These are phyloP conservation scores for Lactarius vividus DNA, from an alignment of 768 basidiomycete species.

Conservation along the genomic window DNA sequence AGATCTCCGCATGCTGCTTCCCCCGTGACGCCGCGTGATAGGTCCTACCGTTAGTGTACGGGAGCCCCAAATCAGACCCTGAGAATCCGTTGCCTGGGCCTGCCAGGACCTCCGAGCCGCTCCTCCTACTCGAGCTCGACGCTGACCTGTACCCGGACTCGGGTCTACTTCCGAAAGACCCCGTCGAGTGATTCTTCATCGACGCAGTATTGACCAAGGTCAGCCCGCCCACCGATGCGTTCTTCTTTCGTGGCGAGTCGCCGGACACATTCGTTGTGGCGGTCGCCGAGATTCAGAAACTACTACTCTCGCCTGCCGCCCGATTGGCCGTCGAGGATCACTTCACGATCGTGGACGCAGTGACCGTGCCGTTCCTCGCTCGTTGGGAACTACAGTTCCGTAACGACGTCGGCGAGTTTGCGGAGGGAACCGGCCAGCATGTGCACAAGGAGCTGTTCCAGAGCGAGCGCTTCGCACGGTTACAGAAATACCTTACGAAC, in stretches of 20 bases:
- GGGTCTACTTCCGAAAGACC: constrained; percentile 49
- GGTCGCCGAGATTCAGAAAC: constrained; percentile 45
- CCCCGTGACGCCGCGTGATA: constrained; percentile 22
- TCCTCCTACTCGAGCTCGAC: constrained; percentile 59
- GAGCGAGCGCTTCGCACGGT: constrained; percentile 44
- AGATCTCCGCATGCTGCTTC: too few species aligned
- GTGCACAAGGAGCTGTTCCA: constrained; percentile 40
- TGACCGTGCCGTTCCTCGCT: constrained; percentile 55
- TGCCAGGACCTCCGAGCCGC: constrained; percentile 56
- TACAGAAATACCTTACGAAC: constrained; percentile 44
- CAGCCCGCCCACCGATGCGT: constrained; percentile 36
- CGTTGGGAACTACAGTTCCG: constrained; percentile 42
- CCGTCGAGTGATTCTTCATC: constrained; percentile 55
- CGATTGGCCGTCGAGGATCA: constrained; percentile 40
- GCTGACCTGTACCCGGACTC: constrained; percentile 52
- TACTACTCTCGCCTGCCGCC: constrained; percentile 44
- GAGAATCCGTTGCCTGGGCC: constrained; percentile 54
- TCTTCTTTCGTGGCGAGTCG: constrained; percentile 37
- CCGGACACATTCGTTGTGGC: constrained; percentile 40
- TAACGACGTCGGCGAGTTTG: constrained; percentile 49
- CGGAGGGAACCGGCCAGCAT: constrained; percentile 40
- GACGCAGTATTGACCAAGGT: constrained; percentile 48
- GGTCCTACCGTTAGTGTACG: constrained; percentile 60
- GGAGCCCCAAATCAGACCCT: constrained; percentile 54
- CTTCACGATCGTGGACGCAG: constrained; percentile 59